Evolutionary conservation across 1,284 basidiomycete genomes (phyloP).

Genomic region (Cutaneotrichosporon dermatis): DNA sequence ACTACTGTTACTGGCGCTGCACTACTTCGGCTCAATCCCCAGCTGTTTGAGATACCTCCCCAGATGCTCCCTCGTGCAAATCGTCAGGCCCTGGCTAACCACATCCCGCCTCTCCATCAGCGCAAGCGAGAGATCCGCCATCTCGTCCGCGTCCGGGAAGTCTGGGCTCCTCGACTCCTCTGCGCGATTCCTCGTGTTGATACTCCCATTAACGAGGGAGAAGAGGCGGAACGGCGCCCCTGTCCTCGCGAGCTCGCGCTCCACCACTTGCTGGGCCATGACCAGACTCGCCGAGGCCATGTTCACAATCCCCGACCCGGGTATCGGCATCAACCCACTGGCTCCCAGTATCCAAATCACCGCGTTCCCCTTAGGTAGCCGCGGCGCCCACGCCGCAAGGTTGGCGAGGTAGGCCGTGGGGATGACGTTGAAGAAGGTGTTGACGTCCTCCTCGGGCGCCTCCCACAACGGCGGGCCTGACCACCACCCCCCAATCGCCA

Average conservation of each 20-base stretch:
- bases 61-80: neutral
- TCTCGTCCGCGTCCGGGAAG: neutral
- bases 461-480: neutral
- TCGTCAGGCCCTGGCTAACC: neutral
- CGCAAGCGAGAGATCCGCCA: neutral
- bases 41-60: neutral
- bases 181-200: neutral
- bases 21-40: neutral
- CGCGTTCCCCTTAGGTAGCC: neutral
- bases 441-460: neutral
- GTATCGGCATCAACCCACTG: neutral
- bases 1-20: no score
- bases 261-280: slow-evolving; percentile 1
- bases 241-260: neutral
- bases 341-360: slow-evolving; percentile 1
- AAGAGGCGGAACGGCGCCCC: neutral
- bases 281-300: neutral
- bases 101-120: neutral
- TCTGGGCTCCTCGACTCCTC: neutral
- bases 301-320: neutral
- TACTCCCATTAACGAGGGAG: neutral
- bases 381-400: neutral
- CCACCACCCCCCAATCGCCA: slow-evolving; percentile 1
- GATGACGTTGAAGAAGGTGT: neutral
- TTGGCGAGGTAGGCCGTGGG: neutral